Conservation (phyloP, 805 yeast genomes). For the Starmerella apis region DNA sequence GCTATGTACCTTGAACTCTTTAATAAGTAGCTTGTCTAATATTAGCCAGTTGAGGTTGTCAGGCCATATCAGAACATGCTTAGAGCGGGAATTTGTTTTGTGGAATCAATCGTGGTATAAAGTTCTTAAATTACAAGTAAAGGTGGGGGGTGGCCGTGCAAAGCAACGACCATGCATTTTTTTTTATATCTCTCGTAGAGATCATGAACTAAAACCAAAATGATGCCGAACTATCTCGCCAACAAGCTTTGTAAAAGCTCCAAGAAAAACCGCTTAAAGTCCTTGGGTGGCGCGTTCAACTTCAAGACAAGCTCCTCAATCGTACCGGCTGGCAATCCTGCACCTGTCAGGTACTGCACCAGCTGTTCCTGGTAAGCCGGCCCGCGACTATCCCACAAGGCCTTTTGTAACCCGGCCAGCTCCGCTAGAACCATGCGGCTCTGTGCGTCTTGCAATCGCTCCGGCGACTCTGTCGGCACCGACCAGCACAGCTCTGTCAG, state of each 20-base stretch:
- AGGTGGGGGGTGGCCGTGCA: neutral
- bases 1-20: no score
- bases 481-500: constrained; percentile 62
- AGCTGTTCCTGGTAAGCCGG: constrained; percentile 25
- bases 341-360: constrained; percentile 20
- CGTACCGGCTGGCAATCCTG: constrained; percentile 21
- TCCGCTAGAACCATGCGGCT: constrained; percentile 65
- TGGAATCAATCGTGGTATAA: no score
- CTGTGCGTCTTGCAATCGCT: constrained; percentile 70
- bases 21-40: no score
- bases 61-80: no score
- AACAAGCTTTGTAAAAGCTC: constrained; percentile 15
- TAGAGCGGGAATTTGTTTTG: no score
- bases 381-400: constrained; percentile 44
- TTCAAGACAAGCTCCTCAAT: constrained; percentile 20
- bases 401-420: constrained; percentile 55
- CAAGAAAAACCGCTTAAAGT: constrained; percentile 25
- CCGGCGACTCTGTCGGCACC: constrained; percentile 59
- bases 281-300: constrained; percentile 18
- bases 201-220: no score
- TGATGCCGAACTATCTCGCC: constrained; percentile 2
- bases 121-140: neutral
- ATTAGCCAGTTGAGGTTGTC: no score
- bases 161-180: neutral
- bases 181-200: neutral